phyloP scores from a whole-genome alignment of 495 filamentous ascomycete species.

The Penicillium alfredii region DNA sequence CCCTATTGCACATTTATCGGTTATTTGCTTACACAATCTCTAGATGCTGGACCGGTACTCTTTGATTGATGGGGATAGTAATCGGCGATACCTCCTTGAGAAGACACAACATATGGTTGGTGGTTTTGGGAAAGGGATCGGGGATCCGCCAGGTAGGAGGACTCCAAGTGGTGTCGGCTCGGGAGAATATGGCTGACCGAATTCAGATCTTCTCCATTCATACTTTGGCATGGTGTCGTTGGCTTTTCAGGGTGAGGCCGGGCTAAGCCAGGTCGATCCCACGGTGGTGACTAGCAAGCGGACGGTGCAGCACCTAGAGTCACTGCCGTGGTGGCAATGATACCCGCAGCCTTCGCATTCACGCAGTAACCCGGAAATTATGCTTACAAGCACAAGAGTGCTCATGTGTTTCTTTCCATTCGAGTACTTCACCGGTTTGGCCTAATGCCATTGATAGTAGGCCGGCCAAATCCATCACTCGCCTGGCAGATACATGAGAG shows the following conservation, averaged over 20 bases:
- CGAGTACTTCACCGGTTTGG: no score
- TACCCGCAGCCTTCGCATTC: constrained; percentile 2
- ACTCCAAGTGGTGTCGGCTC: constrained; percentile 4
- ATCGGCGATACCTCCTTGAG: constrained; percentile 72
- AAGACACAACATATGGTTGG: constrained; percentile 89
- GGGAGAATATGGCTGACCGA: constrained; percentile 10
- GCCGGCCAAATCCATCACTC: no score
- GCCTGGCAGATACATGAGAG: no score
- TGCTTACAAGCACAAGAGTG: no score
- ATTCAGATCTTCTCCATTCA: constrained; percentile 74
- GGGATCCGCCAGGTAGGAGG: constrained; percentile 61
- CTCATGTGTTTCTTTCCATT: no score
- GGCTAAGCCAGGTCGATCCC: constrained; percentile 59
- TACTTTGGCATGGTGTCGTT: constrained; percentile 82
- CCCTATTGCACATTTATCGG: not conserved
- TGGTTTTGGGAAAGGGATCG: constrained; percentile 80
- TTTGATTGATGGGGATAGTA: constrained; percentile 53
- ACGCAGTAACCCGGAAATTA: no score
- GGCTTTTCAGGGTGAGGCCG: constrained; percentile 56
- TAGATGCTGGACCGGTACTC: constrained; percentile 60
- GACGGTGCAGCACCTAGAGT: constrained; percentile 37
- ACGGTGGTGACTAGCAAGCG: constrained; percentile 58
- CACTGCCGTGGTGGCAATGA: constrained; percentile 34
- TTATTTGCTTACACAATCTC: constrained; percentile 7
- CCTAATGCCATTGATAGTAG: no score